Evolutionary conservation across 306 rosid species (phyloP).

Genomic region (Ceratonia siliqua): DNA sequence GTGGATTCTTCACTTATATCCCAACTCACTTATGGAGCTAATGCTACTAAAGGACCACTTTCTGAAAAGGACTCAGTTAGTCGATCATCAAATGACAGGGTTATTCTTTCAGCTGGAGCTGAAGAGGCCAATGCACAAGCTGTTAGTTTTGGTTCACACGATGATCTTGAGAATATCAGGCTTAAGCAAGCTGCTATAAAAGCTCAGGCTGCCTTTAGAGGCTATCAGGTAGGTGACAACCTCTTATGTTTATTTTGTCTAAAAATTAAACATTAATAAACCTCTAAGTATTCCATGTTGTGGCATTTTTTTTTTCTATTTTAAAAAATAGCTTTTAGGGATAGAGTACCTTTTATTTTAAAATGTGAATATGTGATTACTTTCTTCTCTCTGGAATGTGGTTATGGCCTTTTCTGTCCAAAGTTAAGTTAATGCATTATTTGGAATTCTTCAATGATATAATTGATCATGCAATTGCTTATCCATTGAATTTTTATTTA

Average conservation of each 20-base stretch:
- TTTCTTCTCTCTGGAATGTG: background rate
- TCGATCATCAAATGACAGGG: constrained; percentile 31
- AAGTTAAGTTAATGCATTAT: background rate
- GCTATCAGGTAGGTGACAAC: constrained; percentile 54
- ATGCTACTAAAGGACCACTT: constrained; percentile 27
- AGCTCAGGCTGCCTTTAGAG: constrained; percentile 64
- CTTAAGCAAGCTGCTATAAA: constrained; percentile 48
- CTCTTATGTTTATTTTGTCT: background rate
- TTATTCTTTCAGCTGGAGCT: constrained; percentile 4
- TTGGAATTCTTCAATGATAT: background rate
- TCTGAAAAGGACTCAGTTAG: constrained; percentile 38
- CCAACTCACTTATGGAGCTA: constrained; percentile 26
- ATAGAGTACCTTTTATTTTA: background rate
- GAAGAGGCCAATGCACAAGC: constrained; percentile 34
- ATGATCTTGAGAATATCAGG: constrained; percentile 39
- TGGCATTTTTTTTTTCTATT: background rate
- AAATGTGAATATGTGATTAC: background rate
- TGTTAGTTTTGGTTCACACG: constrained; percentile 31
- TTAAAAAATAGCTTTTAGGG: background rate
- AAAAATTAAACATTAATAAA: background rate
- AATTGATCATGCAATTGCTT: background rate
- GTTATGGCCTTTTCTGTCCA: background rate
- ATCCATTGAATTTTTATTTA: background rate
- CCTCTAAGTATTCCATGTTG: background rate
- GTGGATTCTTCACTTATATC: constrained; percentile 34